These are phyloP conservation scores for Corynespora cassiicola DNA, from an alignment of 2,329 filamentous ascomycete genomes.

Conservation along the genomic window DNA sequence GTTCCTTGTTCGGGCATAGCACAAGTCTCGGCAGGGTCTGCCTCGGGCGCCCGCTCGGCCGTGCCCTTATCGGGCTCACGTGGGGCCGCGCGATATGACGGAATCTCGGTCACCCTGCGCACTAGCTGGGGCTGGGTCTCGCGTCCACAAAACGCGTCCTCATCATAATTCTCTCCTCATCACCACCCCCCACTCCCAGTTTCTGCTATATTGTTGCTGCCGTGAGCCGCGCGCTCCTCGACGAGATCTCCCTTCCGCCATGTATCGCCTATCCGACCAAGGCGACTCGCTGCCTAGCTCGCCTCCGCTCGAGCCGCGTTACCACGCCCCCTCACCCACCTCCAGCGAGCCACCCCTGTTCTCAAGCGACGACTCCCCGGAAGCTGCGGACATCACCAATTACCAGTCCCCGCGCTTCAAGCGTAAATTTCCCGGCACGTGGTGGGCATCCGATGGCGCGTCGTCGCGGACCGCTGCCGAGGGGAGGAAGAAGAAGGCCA, in stretches of 20 bases:
- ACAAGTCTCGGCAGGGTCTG: too few relatives aligned
- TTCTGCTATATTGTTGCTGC: constrained; percentile 4
- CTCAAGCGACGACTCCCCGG: constrained; percentile 39
- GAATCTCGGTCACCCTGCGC: constrained; percentile 18
- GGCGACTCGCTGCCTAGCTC: constrained; percentile 28
- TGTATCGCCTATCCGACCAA: constrained; percentile 27
- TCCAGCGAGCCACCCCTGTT: constrained; percentile 42
- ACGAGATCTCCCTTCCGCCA: background rate
- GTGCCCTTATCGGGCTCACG: background rate
- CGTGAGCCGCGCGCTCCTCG: constrained; percentile 5
- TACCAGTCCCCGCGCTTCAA: constrained; percentile 41
- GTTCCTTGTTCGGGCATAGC: too few relatives aligned
- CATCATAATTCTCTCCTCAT: constrained; percentile 3
- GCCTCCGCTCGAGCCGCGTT: constrained; percentile 28
- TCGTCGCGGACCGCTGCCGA: constrained; percentile 19
- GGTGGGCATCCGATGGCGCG: constrained; percentile 31
- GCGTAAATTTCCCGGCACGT: constrained; percentile 39
- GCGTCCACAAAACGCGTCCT: constrained; percentile 17
- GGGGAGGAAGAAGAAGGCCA: constrained; percentile 38
- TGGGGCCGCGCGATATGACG: constrained; percentile 17
- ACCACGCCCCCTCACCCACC: constrained; percentile 28
- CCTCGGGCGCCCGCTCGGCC: too few relatives aligned
- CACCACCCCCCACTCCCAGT: too few relatives aligned
- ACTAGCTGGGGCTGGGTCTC: constrained; percentile 22
- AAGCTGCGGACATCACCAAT: constrained; percentile 35